These are phyloP conservation scores for Leccinum uliginosum DNA, from an alignment of 768 basidiomycete genomes.

Conservation along the genomic window DNA sequence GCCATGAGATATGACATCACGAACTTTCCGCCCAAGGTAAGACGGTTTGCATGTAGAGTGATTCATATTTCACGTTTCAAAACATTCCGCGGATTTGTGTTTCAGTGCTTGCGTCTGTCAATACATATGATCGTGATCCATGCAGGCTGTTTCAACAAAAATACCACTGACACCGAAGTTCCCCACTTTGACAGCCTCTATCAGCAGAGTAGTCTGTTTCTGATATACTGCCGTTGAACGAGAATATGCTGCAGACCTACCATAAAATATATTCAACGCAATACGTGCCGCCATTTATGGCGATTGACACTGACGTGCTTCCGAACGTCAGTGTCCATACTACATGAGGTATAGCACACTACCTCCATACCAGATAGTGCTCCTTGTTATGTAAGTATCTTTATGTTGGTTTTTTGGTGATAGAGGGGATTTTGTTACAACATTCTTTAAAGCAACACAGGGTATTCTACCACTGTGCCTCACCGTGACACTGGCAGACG, in stretches of 20 bases:
- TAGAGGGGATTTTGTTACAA: no score
- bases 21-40: conserved; percentile 1
- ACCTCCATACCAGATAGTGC: background rate
- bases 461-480: background rate
- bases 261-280: conserved; percentile 52
- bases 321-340: background rate
- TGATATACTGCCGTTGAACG: conserved; percentile 8
- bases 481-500: background rate
- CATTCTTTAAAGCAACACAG: no score
- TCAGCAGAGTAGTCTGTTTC: conserved; percentile 42
- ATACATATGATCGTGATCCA: conserved; percentile 48
- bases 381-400: no score
- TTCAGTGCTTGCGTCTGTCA: conserved; percentile 13
- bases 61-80: background rate
- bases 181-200: conserved; percentile 37
- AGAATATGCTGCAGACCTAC: conserved; percentile 23
- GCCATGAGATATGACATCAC: background rate
- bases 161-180: conserved; percentile 46
- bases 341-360: background rate
- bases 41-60: background rate
- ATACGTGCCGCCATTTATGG: conserved; percentile 47
- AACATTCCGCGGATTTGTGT: background rate
- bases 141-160: conserved; percentile 42
- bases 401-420: no score
- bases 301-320: conserved; percentile 35